phyloP scores from a whole-genome alignment of 2,329 filamentous ascomycete species.

The Penicillium corylophilum region DNA sequence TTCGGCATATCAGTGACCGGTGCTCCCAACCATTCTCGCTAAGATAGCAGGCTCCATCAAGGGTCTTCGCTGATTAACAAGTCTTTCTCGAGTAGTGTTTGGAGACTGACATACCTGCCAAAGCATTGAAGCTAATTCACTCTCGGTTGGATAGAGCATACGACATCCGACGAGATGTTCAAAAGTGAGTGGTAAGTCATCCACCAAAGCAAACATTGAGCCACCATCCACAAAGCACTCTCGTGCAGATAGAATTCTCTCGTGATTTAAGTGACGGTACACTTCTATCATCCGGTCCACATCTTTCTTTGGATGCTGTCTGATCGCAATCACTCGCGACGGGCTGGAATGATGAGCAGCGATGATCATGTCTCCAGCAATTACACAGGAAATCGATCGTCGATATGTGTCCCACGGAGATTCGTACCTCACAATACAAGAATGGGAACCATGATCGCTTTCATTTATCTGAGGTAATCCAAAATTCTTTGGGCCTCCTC shows the following conservation, averaged over 20 bases:
- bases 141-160: conserved; percentile 14
- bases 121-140: conserved; percentile 15
- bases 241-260: conserved; percentile 9
- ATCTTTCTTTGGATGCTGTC: conserved; percentile 2
- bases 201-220: conserved; percentile 9
- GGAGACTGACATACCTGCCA: conserved; percentile 12
- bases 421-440: not conserved
- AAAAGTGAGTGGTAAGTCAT: conserved; percentile 18
- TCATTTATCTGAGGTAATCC: not conserved
- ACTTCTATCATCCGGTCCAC: conserved; percentile 12
- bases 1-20: conserved; percentile 25
- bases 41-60: conserved; percentile 23
- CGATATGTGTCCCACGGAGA: conserved; percentile 11
- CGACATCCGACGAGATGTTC: conserved; percentile 14
- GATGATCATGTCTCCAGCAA: conserved; percentile 10
- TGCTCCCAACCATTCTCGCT: conserved; percentile 18
- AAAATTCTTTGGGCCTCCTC: not conserved
- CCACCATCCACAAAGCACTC: conserved; percentile 12
- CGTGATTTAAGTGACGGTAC: too few relatives aligned
- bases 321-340: conserved; percentile 10
- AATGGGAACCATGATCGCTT: not conserved
- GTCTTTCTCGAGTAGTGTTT: too few relatives aligned
- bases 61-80: conserved; percentile 13
- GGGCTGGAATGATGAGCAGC: conserved; percentile 7
- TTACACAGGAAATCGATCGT: conserved; percentile 9